Base-by-base conservation (phyloP, 257 asterid species). In the Sherardia arvensis region DNA sequence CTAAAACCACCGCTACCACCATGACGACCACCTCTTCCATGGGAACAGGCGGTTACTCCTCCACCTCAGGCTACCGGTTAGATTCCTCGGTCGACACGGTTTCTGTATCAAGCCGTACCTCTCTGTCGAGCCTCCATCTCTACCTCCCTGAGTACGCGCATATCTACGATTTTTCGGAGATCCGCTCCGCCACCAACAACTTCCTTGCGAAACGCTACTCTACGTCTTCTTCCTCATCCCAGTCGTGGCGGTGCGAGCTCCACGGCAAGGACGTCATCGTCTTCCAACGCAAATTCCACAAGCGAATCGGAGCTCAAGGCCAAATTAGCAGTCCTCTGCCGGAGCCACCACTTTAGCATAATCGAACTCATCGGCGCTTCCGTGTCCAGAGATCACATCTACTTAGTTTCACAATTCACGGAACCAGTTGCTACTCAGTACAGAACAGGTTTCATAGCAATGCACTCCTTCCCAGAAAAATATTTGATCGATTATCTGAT, bases 181-280 rank as follows among this genome's bases (percentile, higher is more conserved):
- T 93, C 30, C 91, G 99, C 49, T 63, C 94, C 48, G 97, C 96
- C 73, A 90, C 96, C 34, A 93, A 93, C 76, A 93, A 90, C 47
- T 93, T 93, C 84, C 94, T 93, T 55, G 73, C 79, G 1, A 87
- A 85, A 58, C 87, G 92, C 14, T 77, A 72, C 78, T 93, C 96
- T 48, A 67, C 95, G 33, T 34, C 86, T 36, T 75, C 97, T 49
- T 85, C 97, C 38, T 80, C 95, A 12, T 90, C 97, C 66, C 94
- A 87, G 20, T 90, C 96, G 17, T 93, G 99, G 99, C 94, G 96
- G 5, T 83, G 94, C 68, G 59, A 59, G 4, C 82, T 90, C 56
- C 71, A 61, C 53, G 90, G 93, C 68, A 81, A 79, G 57, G 90
- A 84, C 66, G 92, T 69, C 47, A 70, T 87, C 66, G 77, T 93